Percentiles rank a stretch among this genome's conserved stretches.
Conservation (phyloP, 352 stramenopile genomes). For the Pythium oligandrum region DNA sequence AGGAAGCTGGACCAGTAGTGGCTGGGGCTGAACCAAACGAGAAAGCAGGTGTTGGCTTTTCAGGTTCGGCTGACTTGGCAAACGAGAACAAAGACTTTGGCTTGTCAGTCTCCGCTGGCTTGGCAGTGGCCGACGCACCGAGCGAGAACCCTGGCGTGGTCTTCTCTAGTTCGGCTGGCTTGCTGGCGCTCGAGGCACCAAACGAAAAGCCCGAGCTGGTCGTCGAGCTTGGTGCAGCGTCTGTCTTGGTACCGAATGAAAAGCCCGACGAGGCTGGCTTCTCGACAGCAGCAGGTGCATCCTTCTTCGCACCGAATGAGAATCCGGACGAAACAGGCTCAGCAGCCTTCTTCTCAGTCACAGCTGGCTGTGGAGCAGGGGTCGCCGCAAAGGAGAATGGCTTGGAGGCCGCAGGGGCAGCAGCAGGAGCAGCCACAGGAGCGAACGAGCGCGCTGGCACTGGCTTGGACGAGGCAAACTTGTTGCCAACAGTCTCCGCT, state of each 20-base stretch:
- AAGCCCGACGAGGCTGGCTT: not conserved
- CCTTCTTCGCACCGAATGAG: conserved; percentile 11
- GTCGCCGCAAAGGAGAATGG: not conserved
- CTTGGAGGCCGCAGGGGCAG: not conserved
- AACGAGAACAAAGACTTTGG: conserved; percentile 38
- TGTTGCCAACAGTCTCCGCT: conserved; percentile 47
- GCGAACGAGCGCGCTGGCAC: conserved; percentile 25
- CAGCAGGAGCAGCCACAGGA: conserved; percentile 4
- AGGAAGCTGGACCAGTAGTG: conserved; percentile 11
- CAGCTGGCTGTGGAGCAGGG: not conserved
- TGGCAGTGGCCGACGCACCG: conserved; percentile 1
- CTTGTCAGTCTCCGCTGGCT: conserved; percentile 21
- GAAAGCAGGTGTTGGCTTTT: conserved; percentile 18
- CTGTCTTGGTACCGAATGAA: conserved; percentile 1
- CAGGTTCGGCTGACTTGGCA: conserved; percentile 14
- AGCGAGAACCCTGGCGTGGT: conserved; percentile 8
- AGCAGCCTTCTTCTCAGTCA: conserved; percentile 1
- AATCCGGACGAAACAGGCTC: conserved; percentile 14
- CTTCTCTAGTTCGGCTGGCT: too few relatives aligned
- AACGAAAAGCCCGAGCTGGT: conserved; percentile 23
- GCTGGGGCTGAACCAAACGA: conserved; percentile 35
- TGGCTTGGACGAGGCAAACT: conserved; percentile 59
- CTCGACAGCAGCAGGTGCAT: conserved; percentile 9
- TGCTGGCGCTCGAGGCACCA: conserved; percentile 6
- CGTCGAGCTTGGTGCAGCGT: not conserved